Conservation (phyloP, 169 alveolate species). For the Nephromyces sp. region DNA sequence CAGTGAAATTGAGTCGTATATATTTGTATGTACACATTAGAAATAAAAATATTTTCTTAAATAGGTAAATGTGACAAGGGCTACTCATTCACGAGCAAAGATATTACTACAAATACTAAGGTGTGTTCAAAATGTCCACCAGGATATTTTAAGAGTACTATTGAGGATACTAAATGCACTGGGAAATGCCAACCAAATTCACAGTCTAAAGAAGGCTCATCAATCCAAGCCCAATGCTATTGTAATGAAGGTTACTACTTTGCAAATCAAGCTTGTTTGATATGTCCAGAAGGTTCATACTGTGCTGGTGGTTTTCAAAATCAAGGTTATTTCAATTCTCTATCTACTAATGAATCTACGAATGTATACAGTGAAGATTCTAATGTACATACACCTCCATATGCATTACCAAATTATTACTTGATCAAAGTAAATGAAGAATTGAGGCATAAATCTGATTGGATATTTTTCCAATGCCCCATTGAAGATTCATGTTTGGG, state of each 20-base stretch:
- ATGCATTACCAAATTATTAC: conserved; percentile 54
- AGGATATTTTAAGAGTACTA: conserved; percentile 64
- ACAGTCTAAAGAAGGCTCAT: conserved; percentile 57
- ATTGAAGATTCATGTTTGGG: conserved; percentile 58
- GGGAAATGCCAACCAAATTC: conserved; percentile 62
- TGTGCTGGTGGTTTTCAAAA: conserved; percentile 68
- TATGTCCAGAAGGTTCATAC: conserved; percentile 62
- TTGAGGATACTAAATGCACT: conserved; percentile 57
- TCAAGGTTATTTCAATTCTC: too few species aligned
- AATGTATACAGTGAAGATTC: conserved; percentile 6
- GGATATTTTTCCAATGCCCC: conserved; percentile 68
- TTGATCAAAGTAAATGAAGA: conserved; percentile 45
- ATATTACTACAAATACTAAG: conserved; percentile 22
- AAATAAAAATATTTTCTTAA: not conserved
- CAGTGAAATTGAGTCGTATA: not conserved
- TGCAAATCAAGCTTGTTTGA: conserved; percentile 55
- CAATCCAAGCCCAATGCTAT: conserved; percentile 59
- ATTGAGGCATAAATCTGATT: conserved; percentile 54
- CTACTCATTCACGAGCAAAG: conserved; percentile 37
- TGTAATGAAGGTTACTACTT: conserved; percentile 57
- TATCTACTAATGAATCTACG: conserved; percentile 21
- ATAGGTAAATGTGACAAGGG: conserved; percentile 61
- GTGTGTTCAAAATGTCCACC: conserved; percentile 55
- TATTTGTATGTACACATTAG: not conserved
- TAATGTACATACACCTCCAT: conserved; percentile 61